Base-by-base conservation (phyloP, 768 basidiomycete species). In the Chalciporus sphaerocephalus region DNA sequence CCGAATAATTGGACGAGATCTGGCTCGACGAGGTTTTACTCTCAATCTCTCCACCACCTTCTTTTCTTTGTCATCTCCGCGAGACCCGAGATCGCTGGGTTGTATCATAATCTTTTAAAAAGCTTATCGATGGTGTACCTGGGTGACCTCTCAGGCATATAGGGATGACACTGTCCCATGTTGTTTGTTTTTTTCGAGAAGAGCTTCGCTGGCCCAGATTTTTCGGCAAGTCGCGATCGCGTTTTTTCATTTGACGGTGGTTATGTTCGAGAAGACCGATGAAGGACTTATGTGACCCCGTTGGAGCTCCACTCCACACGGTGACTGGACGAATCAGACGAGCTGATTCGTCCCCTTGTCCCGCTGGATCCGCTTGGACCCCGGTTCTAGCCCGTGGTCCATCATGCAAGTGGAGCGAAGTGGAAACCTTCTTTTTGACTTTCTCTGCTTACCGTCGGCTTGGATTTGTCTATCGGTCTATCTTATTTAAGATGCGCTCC, bases 231-330 rank as follows among this genome's bases (percentile, higher is more conserved):
- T 11, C 27, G 17, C 27, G n/a, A n/a, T n/a, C n/a, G 15, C 22
- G 17, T 41, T 17, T 37, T 27, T 27, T 27, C 27, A 27, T 27
- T 27, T 28, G 28, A 12, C 28, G 28, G 5, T 28, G 1, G 28
- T 28, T 13, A n/a, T 6, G 15, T 32, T 32, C 30, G n/a, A 33
- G 30, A 33, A 32, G 30, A 23, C 15, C 30, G 30, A n/a, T 2
- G 15, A n/a, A 32, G 15, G 30, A 32, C 15, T 32, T 32, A 13
- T 9, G 30, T 32, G n/a, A 32, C 30, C 30, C n/a, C 20, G 28
- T 35, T 59, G 52, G 61, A 57, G 58, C 61, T 42, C 42, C 32
- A 50, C 51, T 54, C 60, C 58, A 52, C 52, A 56, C n/a, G n/a
- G n/a, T n/a, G n/a, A n/a, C 3, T 22, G 34, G 34, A 38, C 22